These are phyloP conservation scores for Eimeria necatrix DNA, from an alignment of 169 alveolate genomes.

Conservation along the genomic window DNA sequence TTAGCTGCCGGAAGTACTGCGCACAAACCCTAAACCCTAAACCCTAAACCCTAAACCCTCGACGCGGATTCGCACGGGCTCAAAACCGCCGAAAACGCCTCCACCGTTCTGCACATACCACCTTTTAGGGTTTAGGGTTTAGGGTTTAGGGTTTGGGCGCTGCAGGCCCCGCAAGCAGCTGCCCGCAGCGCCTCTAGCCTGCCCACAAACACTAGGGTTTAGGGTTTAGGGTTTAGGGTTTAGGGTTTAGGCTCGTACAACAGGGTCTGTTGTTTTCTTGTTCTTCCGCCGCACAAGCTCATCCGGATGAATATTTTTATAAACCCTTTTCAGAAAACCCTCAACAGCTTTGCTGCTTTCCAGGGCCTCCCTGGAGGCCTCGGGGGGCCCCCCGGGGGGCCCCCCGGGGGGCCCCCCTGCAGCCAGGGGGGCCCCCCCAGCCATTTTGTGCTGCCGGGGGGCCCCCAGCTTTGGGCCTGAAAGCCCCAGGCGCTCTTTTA, in stretches of 20 bases:
- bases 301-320: not conserved
- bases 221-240: not conserved
- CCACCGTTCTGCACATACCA: too few relatives aligned
- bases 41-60: too few relatives aligned
- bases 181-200: too few relatives aligned
- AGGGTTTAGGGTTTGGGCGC: slow-evolving; percentile 40
- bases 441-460: not conserved
- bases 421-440: not conserved
- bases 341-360: not conserved
- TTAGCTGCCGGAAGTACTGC: not conserved
- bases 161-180: not conserved
- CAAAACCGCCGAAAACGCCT: too few relatives aligned
- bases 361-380: not conserved
- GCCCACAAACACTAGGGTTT: too few relatives aligned
- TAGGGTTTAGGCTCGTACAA: slow-evolving; percentile 12
- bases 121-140: not conserved
- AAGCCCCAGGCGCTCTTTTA: not conserved
- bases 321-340: not conserved
- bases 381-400: not conserved
- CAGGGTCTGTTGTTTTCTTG: slow-evolving; percentile 6
- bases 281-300: not conserved
- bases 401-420: not conserved
- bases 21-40: not conserved
- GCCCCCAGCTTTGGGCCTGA: not conserved
- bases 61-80: too few relatives aligned